phyloP scores from a whole-genome alignment of 2,329 filamentous ascomycete genomes.

The Fusarium dlaminii region DNA sequence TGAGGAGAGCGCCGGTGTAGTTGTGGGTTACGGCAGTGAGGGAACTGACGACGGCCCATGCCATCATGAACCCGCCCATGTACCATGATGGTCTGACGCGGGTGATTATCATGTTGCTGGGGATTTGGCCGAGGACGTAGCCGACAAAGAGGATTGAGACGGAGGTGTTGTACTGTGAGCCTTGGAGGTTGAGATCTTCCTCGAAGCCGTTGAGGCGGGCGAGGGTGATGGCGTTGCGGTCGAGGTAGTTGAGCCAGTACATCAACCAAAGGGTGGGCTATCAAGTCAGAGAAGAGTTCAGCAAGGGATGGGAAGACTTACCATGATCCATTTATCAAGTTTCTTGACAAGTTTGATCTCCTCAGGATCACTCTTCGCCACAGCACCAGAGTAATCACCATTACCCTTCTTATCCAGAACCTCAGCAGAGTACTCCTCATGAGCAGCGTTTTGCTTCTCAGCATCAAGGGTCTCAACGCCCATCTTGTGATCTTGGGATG shows the following conservation, averaged over 20 bases:
- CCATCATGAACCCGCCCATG: constrained; percentile 50
- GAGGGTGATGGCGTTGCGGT: constrained; percentile 66
- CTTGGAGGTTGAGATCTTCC: constrained; percentile 59
- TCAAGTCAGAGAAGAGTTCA: neutral
- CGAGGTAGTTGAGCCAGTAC: constrained; percentile 55
- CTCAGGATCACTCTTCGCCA: constrained; percentile 31
- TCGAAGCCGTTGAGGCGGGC: constrained; percentile 64
- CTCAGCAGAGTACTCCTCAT: constrained; percentile 31
- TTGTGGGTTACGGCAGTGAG: constrained; percentile 53
- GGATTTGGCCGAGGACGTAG: constrained; percentile 47
- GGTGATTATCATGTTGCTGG: constrained; percentile 54
- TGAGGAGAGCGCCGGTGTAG: constrained; percentile 54
- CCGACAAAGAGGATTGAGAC: constrained; percentile 52
- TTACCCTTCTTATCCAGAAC: constrained; percentile 30
- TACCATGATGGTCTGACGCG: constrained; percentile 56
- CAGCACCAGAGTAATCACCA: constrained; percentile 36
- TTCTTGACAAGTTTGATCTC: constrained; percentile 35
- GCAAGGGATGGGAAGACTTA: neutral
- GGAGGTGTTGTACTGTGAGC: constrained; percentile 47
- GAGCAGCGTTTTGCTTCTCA: constrained; percentile 32
- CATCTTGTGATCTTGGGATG: constrained; percentile 7
- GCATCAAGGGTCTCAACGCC: constrained; percentile 12
- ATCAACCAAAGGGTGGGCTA: constrained; percentile 51
- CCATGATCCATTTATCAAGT: constrained; percentile 35
- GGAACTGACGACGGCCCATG: constrained; percentile 54